Evolutionary conservation across 768 basidiomycete species (phyloP), one percentile per base, ranked within the genome.

Genomic region (Leccinellum rugosiceps): DNA sequence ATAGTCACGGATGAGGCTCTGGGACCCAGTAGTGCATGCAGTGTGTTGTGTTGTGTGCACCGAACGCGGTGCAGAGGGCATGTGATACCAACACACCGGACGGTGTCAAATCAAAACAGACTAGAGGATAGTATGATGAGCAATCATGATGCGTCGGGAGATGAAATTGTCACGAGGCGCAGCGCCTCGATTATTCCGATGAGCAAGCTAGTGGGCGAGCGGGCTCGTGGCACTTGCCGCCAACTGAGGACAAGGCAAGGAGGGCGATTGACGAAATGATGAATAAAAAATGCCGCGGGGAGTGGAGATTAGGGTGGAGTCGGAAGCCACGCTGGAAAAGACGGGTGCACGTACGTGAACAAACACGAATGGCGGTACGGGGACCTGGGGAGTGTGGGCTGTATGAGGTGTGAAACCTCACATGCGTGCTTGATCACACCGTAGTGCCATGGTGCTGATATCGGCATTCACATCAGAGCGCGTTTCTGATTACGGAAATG

Each of bases 401-500:
- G 60, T 67, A 69, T 71, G 70, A 72, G 72, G 64, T 72, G 65
- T 67, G 68, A 69, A 71, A 68, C 48, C 61, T 68, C 64, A 68
- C 65, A 72, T 72, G 69, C 54, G 35, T 63, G 55, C 56, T 59
- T 58, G 58, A 63, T 73, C 65, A 69, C 70, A 65, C 62, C 60
- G 60, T 65, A 53, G 60, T 51, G 57, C 61, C 55, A 63, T 56
- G 62, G 58, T 63, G 64, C 53, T 58, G 62, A 65, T 61, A 51
- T 62, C 72, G 70, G 70, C 70, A 67, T 74, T 67, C 68, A 72
- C 71, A 74, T 68, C 50, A 50, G 72, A 59, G 63, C 26, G 62
- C 57, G 58, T 74, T 72, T 57, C 63, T 69, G 52, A 70, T 72
- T 74, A 72, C 70, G 72, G 64, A 51, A 63, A 45, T 55, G 55